Percentiles rank a stretch among this genome's conserved stretches.
Conservation (phyloP, 176 grass and related monocot genomes). For the Musa troglodytarum region DNA sequence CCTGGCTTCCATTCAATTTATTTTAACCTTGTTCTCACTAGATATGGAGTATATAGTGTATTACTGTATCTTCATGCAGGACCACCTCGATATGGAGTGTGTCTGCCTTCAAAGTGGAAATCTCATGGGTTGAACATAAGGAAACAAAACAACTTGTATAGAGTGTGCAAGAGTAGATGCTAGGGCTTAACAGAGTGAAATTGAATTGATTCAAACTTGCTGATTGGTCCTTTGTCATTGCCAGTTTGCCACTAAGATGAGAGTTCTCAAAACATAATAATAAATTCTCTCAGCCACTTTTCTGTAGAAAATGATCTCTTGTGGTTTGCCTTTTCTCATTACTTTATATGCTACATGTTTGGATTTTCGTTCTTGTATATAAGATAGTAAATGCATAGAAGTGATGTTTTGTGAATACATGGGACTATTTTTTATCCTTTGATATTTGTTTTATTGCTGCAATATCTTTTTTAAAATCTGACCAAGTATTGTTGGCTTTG, state of each 20-base stretch:
- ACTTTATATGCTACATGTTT: too few relatives aligned
- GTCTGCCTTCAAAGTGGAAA: too few relatives aligned
- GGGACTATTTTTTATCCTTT: background rate
- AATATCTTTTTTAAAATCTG: background rate
- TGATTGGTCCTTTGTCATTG: background rate
- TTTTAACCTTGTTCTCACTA: too few relatives aligned
- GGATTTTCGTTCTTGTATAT: too few relatives aligned
- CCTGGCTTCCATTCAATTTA: too few relatives aligned
- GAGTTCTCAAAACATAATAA: background rate
- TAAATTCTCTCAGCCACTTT: background rate
- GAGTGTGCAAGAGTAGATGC: background rate
- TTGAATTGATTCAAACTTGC: background rate
- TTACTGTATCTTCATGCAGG: too few relatives aligned
- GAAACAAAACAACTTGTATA: background rate
- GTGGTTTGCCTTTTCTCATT: too few relatives aligned
- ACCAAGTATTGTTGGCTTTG: background rate
- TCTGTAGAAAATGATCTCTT: background rate
- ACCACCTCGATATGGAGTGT: too few relatives aligned
- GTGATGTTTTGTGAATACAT: too few relatives aligned
- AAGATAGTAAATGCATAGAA: too few relatives aligned
- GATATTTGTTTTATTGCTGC: background rate
- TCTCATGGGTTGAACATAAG: too few relatives aligned
- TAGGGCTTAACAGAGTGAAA: background rate
- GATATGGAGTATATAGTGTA: too few relatives aligned
- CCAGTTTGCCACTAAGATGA: background rate